Conservation (phyloP, 257 asterid genomes). For the Asclepias syriaca region DNA sequence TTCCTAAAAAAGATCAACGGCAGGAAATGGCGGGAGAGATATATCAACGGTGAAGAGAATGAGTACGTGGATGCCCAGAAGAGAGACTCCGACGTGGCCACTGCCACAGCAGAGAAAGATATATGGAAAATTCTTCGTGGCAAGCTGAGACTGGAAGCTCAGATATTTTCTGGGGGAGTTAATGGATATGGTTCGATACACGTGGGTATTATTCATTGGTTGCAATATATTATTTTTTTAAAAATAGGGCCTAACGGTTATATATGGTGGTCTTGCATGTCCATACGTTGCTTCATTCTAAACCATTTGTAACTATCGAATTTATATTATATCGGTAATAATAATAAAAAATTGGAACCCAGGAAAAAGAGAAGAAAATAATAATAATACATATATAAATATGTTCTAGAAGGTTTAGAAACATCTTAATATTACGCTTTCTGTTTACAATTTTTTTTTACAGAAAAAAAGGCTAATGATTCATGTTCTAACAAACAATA, state of each 20-base stretch:
- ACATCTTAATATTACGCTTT: no score
- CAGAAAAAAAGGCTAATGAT: no score
- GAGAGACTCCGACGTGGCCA: conserved; percentile 29
- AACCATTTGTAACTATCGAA: conserved; percentile 20
- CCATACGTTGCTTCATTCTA: conserved; percentile 21
- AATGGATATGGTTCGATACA: conserved; percentile 23
- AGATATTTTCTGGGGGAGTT: conserved; percentile 18
- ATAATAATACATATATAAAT: no score
- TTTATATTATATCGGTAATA: not conserved
- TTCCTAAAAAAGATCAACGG: conserved; percentile 19
- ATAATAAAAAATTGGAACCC: not conserved
- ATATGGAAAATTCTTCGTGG: conserved; percentile 23
- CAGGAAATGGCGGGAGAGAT: not conserved
- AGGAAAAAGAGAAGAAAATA: not conserved
- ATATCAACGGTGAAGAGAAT: conserved; percentile 11
- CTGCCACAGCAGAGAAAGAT: conserved; percentile 27
- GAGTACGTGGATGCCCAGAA: conserved; percentile 7
- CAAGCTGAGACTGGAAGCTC: conserved; percentile 23
- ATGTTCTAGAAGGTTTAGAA: no score
- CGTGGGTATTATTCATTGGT: conserved; percentile 14
- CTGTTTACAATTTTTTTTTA: no score
- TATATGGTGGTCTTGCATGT: conserved; percentile 16
- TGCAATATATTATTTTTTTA: not conserved
- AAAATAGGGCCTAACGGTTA: conserved; percentile 13
- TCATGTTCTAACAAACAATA: no score